phyloP scores from a whole-genome alignment of 495 filamentous ascomycete genomes.

The Neurospora hispaniola region DNA sequence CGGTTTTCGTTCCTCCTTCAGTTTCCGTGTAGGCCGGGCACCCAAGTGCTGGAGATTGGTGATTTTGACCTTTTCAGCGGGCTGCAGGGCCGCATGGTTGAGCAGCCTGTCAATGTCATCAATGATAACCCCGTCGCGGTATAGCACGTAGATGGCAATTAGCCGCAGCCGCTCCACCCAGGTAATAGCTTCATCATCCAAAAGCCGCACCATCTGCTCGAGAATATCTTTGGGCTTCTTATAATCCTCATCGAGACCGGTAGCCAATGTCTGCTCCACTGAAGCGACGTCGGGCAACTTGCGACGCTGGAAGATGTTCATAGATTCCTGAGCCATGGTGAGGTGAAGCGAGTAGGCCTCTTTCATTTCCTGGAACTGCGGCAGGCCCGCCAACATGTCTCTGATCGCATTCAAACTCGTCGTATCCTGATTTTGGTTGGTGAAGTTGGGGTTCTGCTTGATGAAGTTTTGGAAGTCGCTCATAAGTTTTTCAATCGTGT shows the following conservation, averaged over 20 bases:
- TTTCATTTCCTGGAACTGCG: slow-evolving; percentile 90
- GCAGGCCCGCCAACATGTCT: slow-evolving; percentile 90
- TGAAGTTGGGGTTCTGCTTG: slow-evolving; percentile 87
- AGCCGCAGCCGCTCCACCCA: slow-evolving; percentile 71
- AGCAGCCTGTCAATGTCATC: slow-evolving; percentile 79
- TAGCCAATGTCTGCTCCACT: slow-evolving; percentile 75
- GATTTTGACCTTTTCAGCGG: slow-evolving; percentile 55
- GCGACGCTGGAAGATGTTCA: slow-evolving; percentile 76
- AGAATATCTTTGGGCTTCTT: slow-evolving; percentile 82
- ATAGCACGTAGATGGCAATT: slow-evolving; percentile 75
- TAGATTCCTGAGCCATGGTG: slow-evolving; percentile 96
- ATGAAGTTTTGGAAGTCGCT: slow-evolving; percentile 87
- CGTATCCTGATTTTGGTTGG: slow-evolving; percentile 54
- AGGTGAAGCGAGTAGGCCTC: slow-evolving; percentile 90
- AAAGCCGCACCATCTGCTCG: slow-evolving; percentile 71
- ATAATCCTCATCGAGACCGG: slow-evolving; percentile 86
- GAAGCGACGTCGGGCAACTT: slow-evolving; percentile 82
- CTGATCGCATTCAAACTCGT: slow-evolving; percentile 83
- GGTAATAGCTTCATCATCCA: slow-evolving; percentile 67
- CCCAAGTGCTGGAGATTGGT: slow-evolving; percentile 76
- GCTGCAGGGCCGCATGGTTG: slow-evolving; percentile 68
- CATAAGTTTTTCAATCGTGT: slow-evolving; percentile 88
- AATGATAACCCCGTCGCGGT: slow-evolving; percentile 75
- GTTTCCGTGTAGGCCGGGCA: slow-evolving; percentile 55
- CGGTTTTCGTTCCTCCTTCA: slow-evolving; percentile 65